These are phyloP conservation scores for Eucalyptus sp. DNA, from an alignment of 345 rosid species.

Conservation along the genomic window DNA sequence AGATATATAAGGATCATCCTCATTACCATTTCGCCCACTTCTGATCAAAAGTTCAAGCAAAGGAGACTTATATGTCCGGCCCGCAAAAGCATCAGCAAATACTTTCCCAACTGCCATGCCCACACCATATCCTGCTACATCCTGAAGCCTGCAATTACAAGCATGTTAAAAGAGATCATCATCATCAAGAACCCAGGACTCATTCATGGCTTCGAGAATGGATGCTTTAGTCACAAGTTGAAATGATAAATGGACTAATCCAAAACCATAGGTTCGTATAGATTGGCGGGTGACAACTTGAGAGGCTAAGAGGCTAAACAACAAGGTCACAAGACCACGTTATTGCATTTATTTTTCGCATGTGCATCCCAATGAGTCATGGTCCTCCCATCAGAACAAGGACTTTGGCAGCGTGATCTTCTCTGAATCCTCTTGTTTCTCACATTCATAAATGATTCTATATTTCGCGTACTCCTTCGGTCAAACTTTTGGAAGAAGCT, in stretches of 20 bases:
- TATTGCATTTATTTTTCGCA: not conserved
- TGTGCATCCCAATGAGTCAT: not conserved
- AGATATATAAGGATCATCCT: not conserved
- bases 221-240: not conserved
- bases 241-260: not conserved
- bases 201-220: not conserved
- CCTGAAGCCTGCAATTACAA: constrained; percentile 60
- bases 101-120: constrained; percentile 48
- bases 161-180: not conserved
- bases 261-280: not conserved
- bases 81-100: constrained; percentile 53
- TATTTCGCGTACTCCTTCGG: not conserved
- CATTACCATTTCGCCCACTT: constrained; percentile 72
- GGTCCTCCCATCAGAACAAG: not conserved
- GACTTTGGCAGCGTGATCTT: not conserved
- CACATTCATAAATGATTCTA: not conserved
- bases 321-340: not conserved
- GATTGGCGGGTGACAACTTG: not conserved
- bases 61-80: constrained; percentile 52
- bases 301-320: not conserved
- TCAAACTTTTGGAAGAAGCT: not conserved
- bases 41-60: constrained; percentile 57
- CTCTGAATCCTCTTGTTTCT: not conserved
- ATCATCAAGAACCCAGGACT: not conserved
- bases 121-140: constrained; percentile 85